Conservation (phyloP, 2,329 filamentous ascomycete species). For the Phaeosphaeriaceae sp. region DNA sequence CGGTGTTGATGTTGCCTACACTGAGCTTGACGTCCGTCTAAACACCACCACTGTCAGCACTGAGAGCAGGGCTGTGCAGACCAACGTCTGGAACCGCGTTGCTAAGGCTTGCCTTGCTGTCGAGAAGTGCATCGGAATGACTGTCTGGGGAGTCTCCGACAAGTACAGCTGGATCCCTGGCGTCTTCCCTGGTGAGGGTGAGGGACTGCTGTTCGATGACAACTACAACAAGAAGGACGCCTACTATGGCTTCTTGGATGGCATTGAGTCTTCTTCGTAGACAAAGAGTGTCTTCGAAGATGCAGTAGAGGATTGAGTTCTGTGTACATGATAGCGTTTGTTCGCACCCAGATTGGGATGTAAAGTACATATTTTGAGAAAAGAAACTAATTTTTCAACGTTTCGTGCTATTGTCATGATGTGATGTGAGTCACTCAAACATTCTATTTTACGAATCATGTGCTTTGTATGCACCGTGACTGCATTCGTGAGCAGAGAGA, state of each 20-base stretch:
- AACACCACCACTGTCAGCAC: constrained; percentile 56
- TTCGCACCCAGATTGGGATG: not conserved
- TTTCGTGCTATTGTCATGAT: not conserved
- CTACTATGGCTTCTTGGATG: constrained; percentile 39
- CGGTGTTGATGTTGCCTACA: constrained; percentile 67
- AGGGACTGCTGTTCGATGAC: constrained; percentile 44
- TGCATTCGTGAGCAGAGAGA: too few relatives aligned
- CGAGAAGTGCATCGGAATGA: constrained; percentile 50
- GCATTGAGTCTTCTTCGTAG: constrained; percentile 21
- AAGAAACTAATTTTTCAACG: not conserved
- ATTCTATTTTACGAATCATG: not conserved
- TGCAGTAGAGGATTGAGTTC: not conserved
- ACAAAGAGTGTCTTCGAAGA: not conserved
- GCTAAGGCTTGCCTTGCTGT: constrained; percentile 48
- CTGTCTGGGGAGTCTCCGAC: constrained; percentile 58
- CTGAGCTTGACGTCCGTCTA: constrained; percentile 67
- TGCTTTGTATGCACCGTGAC: not conserved
- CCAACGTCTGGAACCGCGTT: constrained; percentile 55
- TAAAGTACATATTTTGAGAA: not conserved
- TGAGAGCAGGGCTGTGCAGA: constrained; percentile 55
- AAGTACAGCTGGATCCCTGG: constrained; percentile 52
- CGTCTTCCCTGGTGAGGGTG: constrained; percentile 48
- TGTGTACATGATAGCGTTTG: not conserved
- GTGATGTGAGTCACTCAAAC: not conserved
- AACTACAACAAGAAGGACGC: constrained; percentile 48